Percentiles rank a stretch among this genome's conserved stretches.
Evolutionary conservation across 2,329 filamentous ascomycete genomes (phyloP).

Genomic region (Sporothrix phasma): DNA sequence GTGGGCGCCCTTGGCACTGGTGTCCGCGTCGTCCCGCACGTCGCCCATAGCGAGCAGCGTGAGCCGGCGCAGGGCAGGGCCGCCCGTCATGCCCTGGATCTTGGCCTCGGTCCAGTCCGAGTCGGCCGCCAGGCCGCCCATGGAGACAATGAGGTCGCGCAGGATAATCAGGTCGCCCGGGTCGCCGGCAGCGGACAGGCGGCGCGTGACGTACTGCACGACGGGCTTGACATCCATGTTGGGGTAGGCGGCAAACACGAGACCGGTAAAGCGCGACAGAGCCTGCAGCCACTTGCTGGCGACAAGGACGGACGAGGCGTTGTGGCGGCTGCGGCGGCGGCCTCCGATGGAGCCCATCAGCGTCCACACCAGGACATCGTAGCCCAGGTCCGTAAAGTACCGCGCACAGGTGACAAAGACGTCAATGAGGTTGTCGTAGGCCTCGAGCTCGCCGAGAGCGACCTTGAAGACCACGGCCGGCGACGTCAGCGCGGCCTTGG

Average conservation of each 20-base stretch:
- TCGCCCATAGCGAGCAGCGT: constrained; percentile 75
- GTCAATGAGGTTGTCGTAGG: constrained; percentile 89
- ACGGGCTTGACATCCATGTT: constrained; percentile 77
- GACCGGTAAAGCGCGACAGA: constrained; percentile 80
- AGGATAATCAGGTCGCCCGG: constrained; percentile 86
- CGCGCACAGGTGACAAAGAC: constrained; percentile 89
- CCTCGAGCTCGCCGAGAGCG: constrained; percentile 81
- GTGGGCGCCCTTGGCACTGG: neutral
- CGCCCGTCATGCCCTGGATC: constrained; percentile 79
- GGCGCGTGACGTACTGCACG: constrained; percentile 79
- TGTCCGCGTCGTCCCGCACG: constrained; percentile 39
- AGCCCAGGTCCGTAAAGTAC: constrained; percentile 86
- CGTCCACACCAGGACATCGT: constrained; percentile 89
- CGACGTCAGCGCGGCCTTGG: constrained; percentile 84
- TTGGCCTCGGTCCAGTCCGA: constrained; percentile 83
- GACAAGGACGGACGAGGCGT: constrained; percentile 54
- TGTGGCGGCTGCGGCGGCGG: constrained; percentile 52
- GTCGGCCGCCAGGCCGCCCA: constrained; percentile 87
- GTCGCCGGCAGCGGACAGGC: constrained; percentile 64
- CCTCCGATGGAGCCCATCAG: constrained; percentile 63
- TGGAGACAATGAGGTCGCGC: constrained; percentile 79
- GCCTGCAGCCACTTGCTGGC: constrained; percentile 90
- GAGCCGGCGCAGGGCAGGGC: constrained; percentile 66
- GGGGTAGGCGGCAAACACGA: constrained; percentile 77
- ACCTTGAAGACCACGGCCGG: constrained; percentile 87